Evolutionary conservation across 495 filamentous ascomycete genomes (phyloP).

Genomic region (Lindgomyces ingoldianus): DNA sequence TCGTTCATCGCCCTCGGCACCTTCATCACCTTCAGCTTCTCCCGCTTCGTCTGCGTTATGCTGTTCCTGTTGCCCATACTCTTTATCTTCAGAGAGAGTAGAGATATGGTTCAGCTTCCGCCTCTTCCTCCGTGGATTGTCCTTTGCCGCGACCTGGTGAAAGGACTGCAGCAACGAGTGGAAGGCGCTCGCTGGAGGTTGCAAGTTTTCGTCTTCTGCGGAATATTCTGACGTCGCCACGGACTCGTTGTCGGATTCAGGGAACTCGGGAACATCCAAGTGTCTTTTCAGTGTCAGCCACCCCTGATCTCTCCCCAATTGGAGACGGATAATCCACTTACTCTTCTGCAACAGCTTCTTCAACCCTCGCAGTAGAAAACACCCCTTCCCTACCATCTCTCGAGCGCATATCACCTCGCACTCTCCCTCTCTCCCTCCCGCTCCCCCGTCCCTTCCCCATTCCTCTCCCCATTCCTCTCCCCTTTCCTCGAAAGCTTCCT

Average conservation of each 20-base stretch:
- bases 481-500: constrained; percentile 36
- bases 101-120: constrained; percentile 55
- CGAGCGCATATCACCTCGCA: constrained; percentile 35
- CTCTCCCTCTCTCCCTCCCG: constrained; percentile 36
- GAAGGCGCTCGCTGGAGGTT: constrained; percentile 42
- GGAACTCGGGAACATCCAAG: not conserved
- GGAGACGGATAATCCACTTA: not conserved
- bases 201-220: constrained; percentile 37
- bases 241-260: constrained; percentile 25
- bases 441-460: constrained; percentile 20
- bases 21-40: not conserved
- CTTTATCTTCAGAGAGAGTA: constrained; percentile 37
- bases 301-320: too few relatives aligned
- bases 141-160: constrained; percentile 54
- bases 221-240: constrained; percentile 33
- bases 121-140: constrained; percentile 63
- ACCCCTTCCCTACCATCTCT: constrained; percentile 35
- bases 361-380: constrained; percentile 22
- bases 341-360: not conserved
- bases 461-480: constrained; percentile 32
- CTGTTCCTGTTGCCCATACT: constrained; percentile 27
- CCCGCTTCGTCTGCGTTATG: not conserved
- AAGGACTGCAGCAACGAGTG: constrained; percentile 48
- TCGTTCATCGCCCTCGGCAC: constrained; percentile 19
- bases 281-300: constrained; percentile 13